Conservation (phyloP, 2,329 filamentous ascomycete genomes). For the Cercospora sp. region DNA sequence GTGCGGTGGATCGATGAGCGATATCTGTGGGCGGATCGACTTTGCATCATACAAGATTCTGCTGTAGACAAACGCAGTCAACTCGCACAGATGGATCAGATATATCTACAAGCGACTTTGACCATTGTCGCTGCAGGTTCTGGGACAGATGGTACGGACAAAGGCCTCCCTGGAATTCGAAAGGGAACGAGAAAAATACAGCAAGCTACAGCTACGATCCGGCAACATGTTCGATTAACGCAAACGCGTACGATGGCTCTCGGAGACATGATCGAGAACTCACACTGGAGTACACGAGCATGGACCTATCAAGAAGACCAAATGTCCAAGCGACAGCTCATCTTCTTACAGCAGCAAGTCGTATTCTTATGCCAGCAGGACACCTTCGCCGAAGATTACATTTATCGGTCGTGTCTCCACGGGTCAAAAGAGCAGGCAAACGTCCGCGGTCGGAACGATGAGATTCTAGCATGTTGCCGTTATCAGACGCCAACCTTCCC, state of each 20-base stretch:
- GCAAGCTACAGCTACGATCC: not conserved
- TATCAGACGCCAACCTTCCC: not conserved
- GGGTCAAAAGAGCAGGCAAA: fast-evolving
- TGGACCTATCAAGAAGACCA: not conserved
- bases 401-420: not conserved
- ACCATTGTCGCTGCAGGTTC: not conserved
- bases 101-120: not conserved
- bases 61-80: not conserved
- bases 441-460: not conserved
- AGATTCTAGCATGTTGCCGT: not conserved
- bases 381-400: not conserved
- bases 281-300: not conserved
- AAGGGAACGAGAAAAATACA: not conserved
- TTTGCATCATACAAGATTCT: not conserved
- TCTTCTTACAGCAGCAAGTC: not conserved
- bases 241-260: not conserved
- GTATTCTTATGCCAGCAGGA: not conserved
- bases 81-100: not conserved
- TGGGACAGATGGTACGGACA: not conserved
- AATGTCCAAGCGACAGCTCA: not conserved
- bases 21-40: not conserved
- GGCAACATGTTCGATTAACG: not conserved
- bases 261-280: not conserved
- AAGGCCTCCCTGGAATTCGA: not conserved
- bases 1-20: not conserved